phyloP scores from a whole-genome alignment of 2,329 filamentous ascomycete species.

The Emergomyces orientalis region DNA sequence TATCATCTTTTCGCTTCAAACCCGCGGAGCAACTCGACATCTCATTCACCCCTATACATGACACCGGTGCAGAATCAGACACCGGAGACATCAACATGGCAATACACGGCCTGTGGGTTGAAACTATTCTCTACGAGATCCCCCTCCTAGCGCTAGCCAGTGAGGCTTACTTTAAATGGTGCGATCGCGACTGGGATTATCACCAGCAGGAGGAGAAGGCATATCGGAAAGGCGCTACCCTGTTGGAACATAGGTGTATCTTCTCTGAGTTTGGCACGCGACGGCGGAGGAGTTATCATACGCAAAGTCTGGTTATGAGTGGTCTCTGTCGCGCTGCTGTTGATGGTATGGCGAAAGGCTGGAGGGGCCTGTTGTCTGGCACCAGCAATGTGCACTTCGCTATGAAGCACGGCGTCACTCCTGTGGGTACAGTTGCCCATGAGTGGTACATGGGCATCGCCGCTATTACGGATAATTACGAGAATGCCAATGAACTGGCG shows the following conservation, averaged over 20 bases:
- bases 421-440: slow-evolving; percentile 85
- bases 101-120: slow-evolving; percentile 76
- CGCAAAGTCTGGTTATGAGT: slow-evolving; percentile 81
- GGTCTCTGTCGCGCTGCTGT: slow-evolving; percentile 72
- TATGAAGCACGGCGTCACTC: slow-evolving; percentile 77
- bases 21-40: slow-evolving; percentile 71
- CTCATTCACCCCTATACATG: slow-evolving; percentile 48
- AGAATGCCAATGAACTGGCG: slow-evolving; percentile 71
- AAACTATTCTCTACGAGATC: slow-evolving; percentile 97
- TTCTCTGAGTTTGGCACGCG: slow-evolving; percentile 93
- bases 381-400: slow-evolving; percentile 97
- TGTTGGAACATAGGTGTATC: slow-evolving; percentile 74
- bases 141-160: slow-evolving; percentile 84
- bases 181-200: slow-evolving; percentile 87
- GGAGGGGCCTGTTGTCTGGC: slow-evolving; percentile 66
- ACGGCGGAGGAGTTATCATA: slow-evolving; percentile 84
- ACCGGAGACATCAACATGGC: slow-evolving; percentile 67
- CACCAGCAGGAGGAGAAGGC: slow-evolving; percentile 78
- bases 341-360: slow-evolving; percentile 55
- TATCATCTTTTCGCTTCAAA: slow-evolving; percentile 70
- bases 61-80: slow-evolving; percentile 55
- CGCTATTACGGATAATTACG: slow-evolving; percentile 79
- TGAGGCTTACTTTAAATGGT: slow-evolving; percentile 95
- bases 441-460: slow-evolving; percentile 99
- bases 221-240: slow-evolving; percentile 64